phyloP scores from a whole-genome alignment of 495 filamentous ascomycete genomes.

The Neurospora sp. region DNA sequence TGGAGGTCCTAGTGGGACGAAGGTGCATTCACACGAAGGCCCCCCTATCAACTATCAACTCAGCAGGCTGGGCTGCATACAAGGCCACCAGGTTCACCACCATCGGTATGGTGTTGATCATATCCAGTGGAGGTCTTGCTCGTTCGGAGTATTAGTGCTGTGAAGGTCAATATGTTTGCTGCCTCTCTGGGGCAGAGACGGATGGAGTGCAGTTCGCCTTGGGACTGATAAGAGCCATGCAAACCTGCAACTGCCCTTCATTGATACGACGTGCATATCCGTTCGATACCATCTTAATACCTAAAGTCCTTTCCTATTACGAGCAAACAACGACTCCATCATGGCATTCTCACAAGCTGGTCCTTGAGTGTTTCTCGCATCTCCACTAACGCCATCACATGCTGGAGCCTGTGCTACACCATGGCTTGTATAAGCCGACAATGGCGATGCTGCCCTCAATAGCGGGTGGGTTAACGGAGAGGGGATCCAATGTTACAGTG shows the following conservation, averaged over 20 bases:
- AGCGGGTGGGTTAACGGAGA: not conserved
- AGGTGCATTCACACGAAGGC: not conserved
- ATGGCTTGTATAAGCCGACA: not conserved
- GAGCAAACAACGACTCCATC: not conserved
- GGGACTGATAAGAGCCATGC: not conserved
- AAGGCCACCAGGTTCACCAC: not conserved
- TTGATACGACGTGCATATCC: not conserved
- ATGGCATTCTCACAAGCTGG: not conserved
- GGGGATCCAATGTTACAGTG: not conserved
- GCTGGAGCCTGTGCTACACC: not conserved
- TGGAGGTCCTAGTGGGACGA: not conserved
- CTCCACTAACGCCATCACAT: not conserved
- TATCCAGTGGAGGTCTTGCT: not conserved
- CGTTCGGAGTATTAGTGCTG: not conserved
- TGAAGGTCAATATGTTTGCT: not conserved
- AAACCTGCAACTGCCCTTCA: not conserved
- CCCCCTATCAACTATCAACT: not conserved
- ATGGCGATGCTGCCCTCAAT: not conserved
- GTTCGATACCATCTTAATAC: not conserved
- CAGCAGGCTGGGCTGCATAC: not conserved
- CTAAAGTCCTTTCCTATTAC: not conserved
- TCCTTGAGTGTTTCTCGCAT: not conserved
- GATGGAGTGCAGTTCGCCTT: not conserved
- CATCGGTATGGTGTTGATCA: not conserved
- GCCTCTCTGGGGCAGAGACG: not conserved